Conservation (phyloP, 371 early-diverging fungal species). For the Conidiobolus incongruus region DNA sequence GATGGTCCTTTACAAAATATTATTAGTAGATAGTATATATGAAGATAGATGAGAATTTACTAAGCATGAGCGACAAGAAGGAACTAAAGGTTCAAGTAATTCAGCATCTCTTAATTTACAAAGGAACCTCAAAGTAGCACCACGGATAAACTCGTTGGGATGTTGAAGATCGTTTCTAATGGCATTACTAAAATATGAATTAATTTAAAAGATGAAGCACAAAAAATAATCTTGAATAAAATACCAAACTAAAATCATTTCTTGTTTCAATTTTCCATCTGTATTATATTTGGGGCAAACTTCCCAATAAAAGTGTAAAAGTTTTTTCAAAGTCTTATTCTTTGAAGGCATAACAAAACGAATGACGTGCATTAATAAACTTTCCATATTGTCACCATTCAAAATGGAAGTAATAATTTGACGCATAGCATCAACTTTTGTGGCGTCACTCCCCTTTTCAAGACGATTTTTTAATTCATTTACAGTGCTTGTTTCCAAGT, state of each 20-base stretch:
- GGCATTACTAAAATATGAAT: slow-evolving; percentile 62
- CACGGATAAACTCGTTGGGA: slow-evolving; percentile 98
- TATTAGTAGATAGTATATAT: too few relatives aligned
- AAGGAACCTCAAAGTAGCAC: slow-evolving; percentile 82
- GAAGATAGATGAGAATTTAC: slow-evolving; percentile 14
- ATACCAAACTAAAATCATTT: slow-evolving; percentile 90
- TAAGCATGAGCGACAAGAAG: slow-evolving; percentile 70
- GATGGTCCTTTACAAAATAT: slow-evolving; percentile 86
- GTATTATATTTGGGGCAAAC: slow-evolving; percentile 78
- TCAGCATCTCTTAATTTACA: slow-evolving; percentile 88
- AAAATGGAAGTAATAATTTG: slow-evolving; percentile 68
- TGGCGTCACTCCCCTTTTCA: slow-evolving; percentile 78
- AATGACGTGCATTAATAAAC: slow-evolving; percentile 88
- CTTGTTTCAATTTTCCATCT: slow-evolving; percentile 85
- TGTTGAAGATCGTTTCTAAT: slow-evolving; percentile 92
- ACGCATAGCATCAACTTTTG: slow-evolving; percentile 83
- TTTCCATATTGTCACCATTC: slow-evolving; percentile 77
- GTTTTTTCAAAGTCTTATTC: slow-evolving; percentile 46
- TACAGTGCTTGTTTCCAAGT: slow-evolving; percentile 26
- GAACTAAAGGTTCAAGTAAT: slow-evolving; percentile 82
- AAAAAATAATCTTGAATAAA: slow-evolving; percentile 1
- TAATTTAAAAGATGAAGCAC: too few relatives aligned
- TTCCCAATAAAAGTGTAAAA: slow-evolving; percentile 90
- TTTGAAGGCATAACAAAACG: slow-evolving; percentile 8
- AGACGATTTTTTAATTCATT: slow-evolving; percentile 48